Evolutionary conservation across 1,284 basidiomycete species (phyloP), one percentile per base, ranked within the genome.

Genomic region (Ceratobasidium sp.): DNA sequence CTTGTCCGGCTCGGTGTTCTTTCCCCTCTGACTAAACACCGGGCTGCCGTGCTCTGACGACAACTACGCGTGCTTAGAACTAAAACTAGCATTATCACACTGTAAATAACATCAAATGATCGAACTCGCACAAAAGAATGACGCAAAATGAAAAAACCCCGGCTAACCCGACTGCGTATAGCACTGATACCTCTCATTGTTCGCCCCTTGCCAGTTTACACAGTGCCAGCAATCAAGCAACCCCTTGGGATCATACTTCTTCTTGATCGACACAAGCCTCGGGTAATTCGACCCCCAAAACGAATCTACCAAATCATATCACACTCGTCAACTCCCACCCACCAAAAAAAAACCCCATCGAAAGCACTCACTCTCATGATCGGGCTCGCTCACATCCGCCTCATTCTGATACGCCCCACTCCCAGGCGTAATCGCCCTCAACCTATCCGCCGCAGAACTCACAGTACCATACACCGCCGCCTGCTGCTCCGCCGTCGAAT

Each of bases 201-300:
- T 65, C 50, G 62, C 10, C 0, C 73, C 73, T n/a, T 75, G 38
- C 61, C 50, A 75, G 52, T 75, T 66, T 15, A 66, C 88, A 81
- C 90, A 90, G 77, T 90, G 88, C 89, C 89, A 91, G 81, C 90
- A 90, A 81, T 90, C 89, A 20, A 91, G 82, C 26, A 91, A 81
- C 28, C 86, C 85, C 26, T 87, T 79, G 23, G 90, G 89, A 81
- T 91, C 90, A 81, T 90, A 91, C 83, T 89, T 89, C 79, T 86
- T 78, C 84, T 91, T 91, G 79, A 91, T 86, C 13, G 80, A 77
- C 20, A 90, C 82, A 0, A 91, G 83, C 75, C 83, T 82, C 0
- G 83, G 77, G 80, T 91, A 89, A 81, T 91, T 87, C 10, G 82
- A 79, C 1, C 89, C 90, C 90, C 89, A 91, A 82, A 90, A 91